Evolutionary conservation across 768 basidiomycete species (phyloP), one percentile per base, ranked within the genome.

Genomic region (Boletus barrowsii): DNA sequence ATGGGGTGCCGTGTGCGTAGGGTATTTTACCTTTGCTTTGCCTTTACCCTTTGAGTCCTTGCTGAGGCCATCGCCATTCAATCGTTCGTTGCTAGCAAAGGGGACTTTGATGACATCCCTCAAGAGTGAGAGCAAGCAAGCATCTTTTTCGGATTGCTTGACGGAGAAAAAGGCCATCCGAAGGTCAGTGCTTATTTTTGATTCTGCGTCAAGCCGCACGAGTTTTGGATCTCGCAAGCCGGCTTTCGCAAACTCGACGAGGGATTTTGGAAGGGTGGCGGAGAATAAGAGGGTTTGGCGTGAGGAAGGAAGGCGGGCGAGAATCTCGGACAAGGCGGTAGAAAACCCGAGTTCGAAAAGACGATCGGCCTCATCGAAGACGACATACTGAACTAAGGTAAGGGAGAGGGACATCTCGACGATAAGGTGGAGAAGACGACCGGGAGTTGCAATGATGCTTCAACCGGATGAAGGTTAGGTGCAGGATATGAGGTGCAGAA

Each of bases 341-440:
- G 92, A 90, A 71, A 99, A 99, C 29, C 97, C 97, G 86, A 98
- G 91, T 68, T 99, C 97, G 71, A 99, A 99, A 11, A 99, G 83
- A 33, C 97, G 88, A 71, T 99, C 97, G 0, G 97, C 97, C 73
- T 99, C 97, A 66, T 99, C 97, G 63, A 98, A 98, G 22, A 98
- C 90, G 56, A 94, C 84, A 55, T 90, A 93, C 72, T 95, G 86
- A 6, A 95, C 78, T 0, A 89, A 86, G 47, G 88, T 84, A 26
- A 99, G 77, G 66, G 96, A 93, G 46, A 97, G 75, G 57, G 89
- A 90, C 96, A 98, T 98, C 74, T 99, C 97, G 47, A 98, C 90
- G 48, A 90, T 80, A 22, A 99, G 80, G 73, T 99, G 97, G n/a
- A 99, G 83, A 33, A 99, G 78, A 59, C 97, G 93, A 55, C 97